Evolutionary conservation across 805 yeast genomes (phyloP), one percentile per base, ranked within the genome.

Genomic region (Saccharomycopsis sp.): DNA sequence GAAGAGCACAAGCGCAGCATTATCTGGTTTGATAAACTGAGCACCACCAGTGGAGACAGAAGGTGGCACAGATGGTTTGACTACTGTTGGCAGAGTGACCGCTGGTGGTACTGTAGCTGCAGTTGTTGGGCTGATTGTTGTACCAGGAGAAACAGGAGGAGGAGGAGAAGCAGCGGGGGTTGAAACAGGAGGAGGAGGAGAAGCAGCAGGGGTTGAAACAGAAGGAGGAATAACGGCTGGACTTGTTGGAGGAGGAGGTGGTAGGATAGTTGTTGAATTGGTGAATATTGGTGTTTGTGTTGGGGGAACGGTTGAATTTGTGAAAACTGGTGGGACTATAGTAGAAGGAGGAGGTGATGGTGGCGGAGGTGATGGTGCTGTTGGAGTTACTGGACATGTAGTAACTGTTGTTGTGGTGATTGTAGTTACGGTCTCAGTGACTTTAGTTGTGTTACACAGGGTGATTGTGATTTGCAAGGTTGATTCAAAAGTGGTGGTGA

Each of bases 351-450:
- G 19, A n/a, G n/a, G 40, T 8, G 11, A 9, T 14, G 28, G 14
- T 21, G 23, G 29, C 28, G 23, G n/a, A n/a, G n/a, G n/a, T n/a
- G n/a, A n/a, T n/a, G n/a, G n/a, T 4, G 41, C 33, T 16, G 50
- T 37, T 20, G 54, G 23, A 21, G 57, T 47, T 26, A 55, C 45
- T 51, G 59, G 59, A 43, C 59, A n/a, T n/a, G n/a, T n/a, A 56
- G 55, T 54, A 55, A 38, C 59, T 56, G 47, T 58, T 56, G 54
- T 52, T 33, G 43, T 32, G 36, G 58, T 53, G 37, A 51, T 37
- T 34, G 57, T 54, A 32, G 48, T 43, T 26, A 48, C 43, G 13
- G 50, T 32, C 13, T 27, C 29, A 27, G 13, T 9, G n/a, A 9
- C 29, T 13, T 8, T 27, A 8, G 29, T 27, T 13, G 13, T 9